Evolutionary conservation across 176 grass and related monocot species (phyloP), one percentile per base, ranked within the genome.

Genomic region (Rhipidocladum racemiflorum): DNA sequence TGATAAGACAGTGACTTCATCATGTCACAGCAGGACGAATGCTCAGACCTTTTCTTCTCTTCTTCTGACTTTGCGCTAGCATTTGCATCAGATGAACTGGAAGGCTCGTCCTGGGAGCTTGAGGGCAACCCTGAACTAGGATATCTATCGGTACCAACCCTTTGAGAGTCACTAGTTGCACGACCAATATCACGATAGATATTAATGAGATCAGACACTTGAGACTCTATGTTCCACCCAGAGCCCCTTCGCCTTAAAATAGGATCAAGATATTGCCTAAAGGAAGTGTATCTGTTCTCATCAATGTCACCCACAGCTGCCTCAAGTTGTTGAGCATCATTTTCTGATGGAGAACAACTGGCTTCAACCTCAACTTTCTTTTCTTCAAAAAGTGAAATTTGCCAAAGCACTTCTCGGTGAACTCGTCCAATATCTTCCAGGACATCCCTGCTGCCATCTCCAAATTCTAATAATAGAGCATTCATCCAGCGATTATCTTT

Each of bases 401-500:
- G 89, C 91, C 89, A 95, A 57, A 99, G 82, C 24, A 92, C 90
- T 86, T 99, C 92, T 36, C 83, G 85, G 68, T 99, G 96, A 71
- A 88, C 87, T 80, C 68, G 87, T 8, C 96, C 96, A 80, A 99
- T 90, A 86, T 99, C 93, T 83, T 93, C 92, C 14, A 93, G 72
- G 28, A 95, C 93, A 87, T 99, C 96, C 82, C 78, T 91, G 70
- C 91, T 91, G 36, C 85, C 56, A 85, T 99, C 96, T 82, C 90
- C 85, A 93, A 95, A 99, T 87, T 95, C 96, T 49, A 80, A 84
- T 38, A 99, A 80, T 83, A 99, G 86, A 70, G 96, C 89, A 85
- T 70, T 99, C 65, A 99, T 99, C 96, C 92, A 99, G 39, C 96
- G 90, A 56, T 93, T 99, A 76, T 99, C 96, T 92, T 95, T 99